A percentile compares a stretch with the other conserved stretches of the same genome.
Conservation (phyloP, 257 asterid genomes). For the Plantago major region DNA sequence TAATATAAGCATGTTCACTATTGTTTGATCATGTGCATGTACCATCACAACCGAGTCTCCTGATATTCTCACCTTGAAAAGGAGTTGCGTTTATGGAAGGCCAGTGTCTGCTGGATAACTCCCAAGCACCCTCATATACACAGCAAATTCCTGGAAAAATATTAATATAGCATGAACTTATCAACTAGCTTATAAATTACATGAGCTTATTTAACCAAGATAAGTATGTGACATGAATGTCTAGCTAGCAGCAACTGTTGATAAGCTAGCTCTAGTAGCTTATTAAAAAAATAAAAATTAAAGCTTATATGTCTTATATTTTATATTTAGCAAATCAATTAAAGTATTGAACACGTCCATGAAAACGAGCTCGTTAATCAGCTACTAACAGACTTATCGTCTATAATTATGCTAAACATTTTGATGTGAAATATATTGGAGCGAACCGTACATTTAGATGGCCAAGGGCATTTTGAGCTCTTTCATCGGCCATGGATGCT, state of each 20-base stretch:
- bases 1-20: background rate
- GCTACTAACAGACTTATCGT: too few species aligned
- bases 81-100: slow-evolving; percentile 39
- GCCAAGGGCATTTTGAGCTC: slow-evolving; percentile 95
- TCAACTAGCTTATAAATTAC: too few species aligned
- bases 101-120: slow-evolving; percentile 92
- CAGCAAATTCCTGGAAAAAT: slow-evolving; percentile 83
- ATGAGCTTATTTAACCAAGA: too few species aligned
- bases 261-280: too few species aligned
- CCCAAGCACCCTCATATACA: slow-evolving; percentile 92
- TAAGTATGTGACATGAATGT: too few species aligned
- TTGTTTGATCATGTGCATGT: background rate
- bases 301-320: too few species aligned
- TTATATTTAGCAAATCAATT: too few species aligned
- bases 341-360: too few species aligned
- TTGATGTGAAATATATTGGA: slow-evolving; percentile 5
- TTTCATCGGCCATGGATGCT: slow-evolving; percentile 99
- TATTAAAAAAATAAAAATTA: too few species aligned
- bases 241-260: too few species aligned
- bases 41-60: background rate
- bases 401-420: too few species aligned
- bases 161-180: background rate
- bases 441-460: slow-evolving; percentile 63
- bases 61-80: slow-evolving; percentile 26
- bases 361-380: too few species aligned